These are phyloP conservation scores for Dactylellina drechsleri DNA, from an alignment of 2,329 filamentous ascomycete species.

Conservation along the genomic window DNA sequence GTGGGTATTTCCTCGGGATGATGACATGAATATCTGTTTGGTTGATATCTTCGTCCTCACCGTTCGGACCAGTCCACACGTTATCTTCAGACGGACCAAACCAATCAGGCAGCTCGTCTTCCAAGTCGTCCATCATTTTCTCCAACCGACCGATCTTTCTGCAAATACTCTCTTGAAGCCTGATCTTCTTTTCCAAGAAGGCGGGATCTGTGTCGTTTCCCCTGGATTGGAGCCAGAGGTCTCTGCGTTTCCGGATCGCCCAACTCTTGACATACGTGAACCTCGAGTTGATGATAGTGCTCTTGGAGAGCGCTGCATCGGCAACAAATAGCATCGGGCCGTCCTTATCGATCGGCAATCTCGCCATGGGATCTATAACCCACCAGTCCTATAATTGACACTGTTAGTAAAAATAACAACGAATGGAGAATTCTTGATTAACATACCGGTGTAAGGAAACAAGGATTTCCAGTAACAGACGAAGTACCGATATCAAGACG, in stretches of 20 bases:
- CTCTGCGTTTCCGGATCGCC: conserved; percentile 56
- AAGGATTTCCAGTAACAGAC: conserved; percentile 57
- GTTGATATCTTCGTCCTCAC: conserved; percentile 57
- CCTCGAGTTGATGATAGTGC: conserved; percentile 57
- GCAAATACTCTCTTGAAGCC: conserved; percentile 56
- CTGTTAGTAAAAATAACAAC: neutral
- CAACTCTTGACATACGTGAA: conserved; percentile 57
- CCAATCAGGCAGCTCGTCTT: conserved; percentile 55
- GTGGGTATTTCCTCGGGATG: conserved; percentile 56
- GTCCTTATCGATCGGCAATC: conserved; percentile 56
- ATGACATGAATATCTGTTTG: conserved; percentile 54
- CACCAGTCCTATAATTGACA: conserved; percentile 56
- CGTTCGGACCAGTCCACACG: conserved; percentile 48
- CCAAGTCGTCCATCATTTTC: conserved; percentile 56
- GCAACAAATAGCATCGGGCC: conserved; percentile 55
- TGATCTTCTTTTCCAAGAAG: conserved; percentile 54
- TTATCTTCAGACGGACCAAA: conserved; percentile 56
- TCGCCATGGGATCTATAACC: conserved; percentile 57
- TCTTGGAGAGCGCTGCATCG: conserved; percentile 57
- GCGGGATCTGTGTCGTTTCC: conserved; percentile 38
- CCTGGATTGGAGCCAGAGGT: conserved; percentile 48
- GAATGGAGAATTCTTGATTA: neutral
- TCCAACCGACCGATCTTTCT: conserved; percentile 55
- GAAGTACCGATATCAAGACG: conserved; percentile 57
- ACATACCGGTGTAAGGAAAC: conserved; percentile 57